Evolutionary conservation across 1,284 basidiomycete species (phyloP), one percentile per base, ranked within the genome.

Genomic region (Pisolithus thermaeus): DNA sequence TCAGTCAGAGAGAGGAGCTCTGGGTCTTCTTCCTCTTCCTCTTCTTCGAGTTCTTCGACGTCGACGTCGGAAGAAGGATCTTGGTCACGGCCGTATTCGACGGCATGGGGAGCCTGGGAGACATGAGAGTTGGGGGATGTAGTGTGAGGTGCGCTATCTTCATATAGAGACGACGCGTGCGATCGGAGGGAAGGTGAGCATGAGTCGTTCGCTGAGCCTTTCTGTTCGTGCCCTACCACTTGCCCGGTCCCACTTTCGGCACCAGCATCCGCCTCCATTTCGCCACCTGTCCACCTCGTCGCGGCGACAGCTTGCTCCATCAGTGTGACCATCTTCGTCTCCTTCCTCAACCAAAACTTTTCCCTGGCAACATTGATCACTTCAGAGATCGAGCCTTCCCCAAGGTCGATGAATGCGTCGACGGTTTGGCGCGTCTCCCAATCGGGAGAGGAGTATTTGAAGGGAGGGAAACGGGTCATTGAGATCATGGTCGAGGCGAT

Each of bases 331-430:
- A 88, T 72, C 56, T 81, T 81, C 0, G 86, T 89, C 61, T 80
- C 67, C 48, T 69, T 74, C 40, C 79, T 70, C 45, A 89, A 64
- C 87, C 87, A 90, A 49, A 74, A 71, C 65, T 85, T 84, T 63
- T 89, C 87, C 54, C 78, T 71, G 27, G 81, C 82, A 25, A 82
- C 62, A 40, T 61, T 62, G 30, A 87, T 63, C n/a, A 88, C 79
- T 44, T 85, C 81, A 27, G 64, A 59, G 51, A 88, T 75, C 2
- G 72, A 76, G n/a, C 87, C 87, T 56, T 90, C 87, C 3, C 79
- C 84, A 18, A 83, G 70, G 49, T 87, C 85, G 40, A 89, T 65
- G 67, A 86, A 89, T 12, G 75, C 73, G 50, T 84, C 83, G 5
- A 89, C 66, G 2, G 70, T 68, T 58, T 76, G 76, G 44, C 81